Base-by-base conservation (phyloP, 2,329 filamentous ascomycete species). In the Arthrobotrys musiformis region DNA sequence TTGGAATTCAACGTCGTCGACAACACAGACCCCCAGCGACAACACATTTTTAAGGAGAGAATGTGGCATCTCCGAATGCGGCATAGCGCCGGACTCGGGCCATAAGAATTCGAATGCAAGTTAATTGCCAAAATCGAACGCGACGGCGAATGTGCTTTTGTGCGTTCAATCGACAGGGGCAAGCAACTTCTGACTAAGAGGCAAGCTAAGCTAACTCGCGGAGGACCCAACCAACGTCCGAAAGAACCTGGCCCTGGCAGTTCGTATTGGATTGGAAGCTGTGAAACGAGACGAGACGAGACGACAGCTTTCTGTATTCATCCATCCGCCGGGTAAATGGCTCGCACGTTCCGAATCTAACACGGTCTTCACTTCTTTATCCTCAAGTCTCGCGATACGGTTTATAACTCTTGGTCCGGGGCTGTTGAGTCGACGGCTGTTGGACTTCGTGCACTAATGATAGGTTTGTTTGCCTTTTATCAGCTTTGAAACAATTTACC, bases 321-420 rank as follows among this genome's bases (percentile, higher is more conserved):
- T 73, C 19, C 63, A 58, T 73, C 46, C 28, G 61, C 69, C 69
- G 69, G 69, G 50, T 73, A 73, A 73, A 66, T 40, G 22, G 26
- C 50, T 28, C 58, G 61, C 30, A 46, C 28, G 40, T 60, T 54
- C 69, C 60, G 52, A 67, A 42, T 52, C 33, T 73, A 73, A 73
- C 69, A 73, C 69, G 40, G 60, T 73, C 56, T 13, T 35, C 35
- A 28, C 48, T 28, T 22, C 15, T 5, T 24, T 33, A 30, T 4
- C 15, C 19, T 19, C 44, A 7, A 22, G 22, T 1, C 11, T 35
- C 30, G 5, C 11, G 4, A 22, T 5, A 48, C 17, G 2, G 42
- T 48, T 22, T 22, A 2, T 44, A 19, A 8, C 1, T 26, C 8
- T 24, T 15, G 44, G 5, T 24, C 37, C 15, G 17, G 5, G 37